These are phyloP conservation scores for Chaetomiaceae sp. DNA, from an alignment of 2,329 filamentous ascomycete genomes.

Conservation along the genomic window DNA sequence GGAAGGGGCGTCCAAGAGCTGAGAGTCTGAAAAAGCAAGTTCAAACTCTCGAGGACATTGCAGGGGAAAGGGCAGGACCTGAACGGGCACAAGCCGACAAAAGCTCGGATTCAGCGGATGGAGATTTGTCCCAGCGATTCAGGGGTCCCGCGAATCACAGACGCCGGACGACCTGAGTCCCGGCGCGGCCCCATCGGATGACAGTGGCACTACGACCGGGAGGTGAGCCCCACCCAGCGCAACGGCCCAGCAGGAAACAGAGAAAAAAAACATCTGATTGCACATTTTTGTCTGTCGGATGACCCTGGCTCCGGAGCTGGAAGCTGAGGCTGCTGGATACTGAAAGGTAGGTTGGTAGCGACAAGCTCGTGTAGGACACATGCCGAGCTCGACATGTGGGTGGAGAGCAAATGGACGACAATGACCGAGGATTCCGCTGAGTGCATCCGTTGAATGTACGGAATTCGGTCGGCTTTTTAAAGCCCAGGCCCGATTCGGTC, in stretches of 20 bases:
- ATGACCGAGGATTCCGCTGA: no score
- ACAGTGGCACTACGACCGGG: slow-evolving; percentile 19
- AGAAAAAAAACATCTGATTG: slow-evolving; percentile 5
- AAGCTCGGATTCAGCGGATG: slow-evolving; percentile 13
- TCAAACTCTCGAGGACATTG: no score
- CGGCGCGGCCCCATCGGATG: slow-evolving; percentile 13
- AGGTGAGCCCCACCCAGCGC: slow-evolving; percentile 9
- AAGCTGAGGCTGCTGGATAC: neutral
- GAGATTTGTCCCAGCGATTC: slow-evolving; percentile 10
- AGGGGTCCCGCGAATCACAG: slow-evolving; percentile 19
- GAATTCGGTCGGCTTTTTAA: no score
- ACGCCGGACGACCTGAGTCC: slow-evolving; percentile 11
- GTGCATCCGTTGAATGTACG: no score
- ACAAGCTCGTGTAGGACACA: no score
- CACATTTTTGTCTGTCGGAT: slow-evolving; percentile 5
- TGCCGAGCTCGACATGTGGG: no score
- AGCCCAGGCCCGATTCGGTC: no score
- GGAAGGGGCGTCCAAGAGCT: neutral
- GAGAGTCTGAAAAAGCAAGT: neutral
- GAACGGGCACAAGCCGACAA: no score
- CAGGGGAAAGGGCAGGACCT: no score
- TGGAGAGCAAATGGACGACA: no score
- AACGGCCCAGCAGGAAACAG: neutral
- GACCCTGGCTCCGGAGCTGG: neutral
- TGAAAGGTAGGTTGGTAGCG: no score